Evolutionary conservation across 2,329 filamentous ascomycete genomes (phyloP).

Genomic region (Botrytis deweyae): DNA sequence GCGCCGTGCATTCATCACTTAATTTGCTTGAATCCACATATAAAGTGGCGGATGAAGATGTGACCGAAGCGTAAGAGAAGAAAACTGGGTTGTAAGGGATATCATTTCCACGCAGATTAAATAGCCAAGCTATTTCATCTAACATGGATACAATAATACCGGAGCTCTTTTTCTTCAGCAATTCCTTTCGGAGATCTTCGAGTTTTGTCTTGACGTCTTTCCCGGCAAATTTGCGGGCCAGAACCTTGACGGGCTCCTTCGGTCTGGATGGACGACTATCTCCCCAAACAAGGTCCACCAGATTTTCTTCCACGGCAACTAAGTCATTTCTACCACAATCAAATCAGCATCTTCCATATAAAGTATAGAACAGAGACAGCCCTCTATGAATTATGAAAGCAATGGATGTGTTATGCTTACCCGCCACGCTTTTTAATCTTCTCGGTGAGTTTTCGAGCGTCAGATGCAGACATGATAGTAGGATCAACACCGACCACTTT

Average conservation of each 20-base stretch:
- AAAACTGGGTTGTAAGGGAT: conserved; percentile 98
- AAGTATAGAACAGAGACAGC: background rate
- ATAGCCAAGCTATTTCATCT: conserved; percentile 97
- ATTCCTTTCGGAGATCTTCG: conserved; percentile 80
- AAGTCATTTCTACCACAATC: conserved; percentile 49
- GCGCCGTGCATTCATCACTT: conserved; percentile 62
- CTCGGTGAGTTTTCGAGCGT: conserved; percentile 74
- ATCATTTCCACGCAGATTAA: conserved; percentile 91
- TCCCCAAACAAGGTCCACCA: conserved; percentile 91
- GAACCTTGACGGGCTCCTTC: conserved; percentile 70
- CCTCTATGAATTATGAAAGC: background rate
- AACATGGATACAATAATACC: conserved; percentile 93
- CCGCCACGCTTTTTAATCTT: conserved; percentile 87
- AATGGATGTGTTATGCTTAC: conserved; percentile 39
- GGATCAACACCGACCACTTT: conserved; percentile 91
- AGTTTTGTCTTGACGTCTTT: conserved; percentile 83
- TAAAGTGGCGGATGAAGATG: conserved; percentile 70
- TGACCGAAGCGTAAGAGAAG: conserved; percentile 92
- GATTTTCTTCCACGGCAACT: conserved; percentile 72
- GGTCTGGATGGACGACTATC: conserved; percentile 70
- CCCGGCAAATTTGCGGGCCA: conserved; percentile 72
- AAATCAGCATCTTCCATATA: conserved; percentile 6
- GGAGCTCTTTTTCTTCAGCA: conserved; percentile 83
- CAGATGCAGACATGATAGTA: conserved; percentile 73
- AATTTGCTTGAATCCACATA: conserved; percentile 84